Base-by-base conservation (phyloP, 768 basidiomycete species). In the Scleroderma citrinum region DNA sequence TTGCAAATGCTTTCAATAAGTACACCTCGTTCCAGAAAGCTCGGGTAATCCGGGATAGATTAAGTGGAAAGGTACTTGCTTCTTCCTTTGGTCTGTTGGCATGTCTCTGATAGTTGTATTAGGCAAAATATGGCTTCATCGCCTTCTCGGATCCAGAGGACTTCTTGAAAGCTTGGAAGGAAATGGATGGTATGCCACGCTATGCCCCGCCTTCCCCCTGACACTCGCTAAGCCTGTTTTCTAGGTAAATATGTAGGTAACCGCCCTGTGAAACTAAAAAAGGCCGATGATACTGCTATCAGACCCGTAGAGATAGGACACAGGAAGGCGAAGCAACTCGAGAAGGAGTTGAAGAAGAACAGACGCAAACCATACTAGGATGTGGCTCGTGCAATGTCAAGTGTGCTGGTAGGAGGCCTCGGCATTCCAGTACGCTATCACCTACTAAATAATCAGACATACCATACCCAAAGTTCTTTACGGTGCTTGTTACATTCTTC, bases 111-210 rank as follows among this genome's bases (percentile, higher is more conserved):
- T 32, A 46, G 4, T 45, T 54, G 30, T 21, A 38, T 13, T 47
- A 95, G 92, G 94, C 95, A 0, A 96, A 91, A 66, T 99, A 85
- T 62, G 96, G 94, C 3, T 99, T 99, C 62, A 92, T 98, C 23
- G 92, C 92, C 1, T 99, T 98, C 69, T 91, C 89, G 38, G 96
- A 98, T 62, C 96, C 96, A 0, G 96, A 99, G 69, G 96, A 99
- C 65, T 97, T 98, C 67, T 66, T 99, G 49, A 94, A 83, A 63
- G 95, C 95, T 16, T 99, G 95, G 95, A 97, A 97, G 65, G 94
- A 98, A 67, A 98, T 96, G 94, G 93, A 97, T 67, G 95, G 94
- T 90, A 57, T 31, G 87, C 64, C 1, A 37, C 35, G 3, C 44
- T 29, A 1, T 46, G 26, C 26, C 47, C 48, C 39, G 4, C 12